phyloP scores from a whole-genome alignment of 2,329 filamentous ascomycete species.

The Paramyrothecium sp. region DNA sequence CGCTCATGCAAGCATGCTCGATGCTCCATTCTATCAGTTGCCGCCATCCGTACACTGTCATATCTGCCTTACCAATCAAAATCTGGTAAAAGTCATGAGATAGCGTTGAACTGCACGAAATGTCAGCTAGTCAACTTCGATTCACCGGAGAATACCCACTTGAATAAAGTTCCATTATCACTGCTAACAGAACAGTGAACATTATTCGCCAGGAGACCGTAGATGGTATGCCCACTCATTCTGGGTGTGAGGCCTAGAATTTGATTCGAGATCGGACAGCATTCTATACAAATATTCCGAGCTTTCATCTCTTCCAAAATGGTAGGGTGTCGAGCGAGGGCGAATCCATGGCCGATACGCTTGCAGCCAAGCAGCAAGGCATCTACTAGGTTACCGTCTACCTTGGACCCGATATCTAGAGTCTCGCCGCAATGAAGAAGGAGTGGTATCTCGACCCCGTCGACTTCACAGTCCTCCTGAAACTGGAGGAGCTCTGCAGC shows the following conservation, averaged over 20 bases:
- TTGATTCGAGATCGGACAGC: constrained; percentile 77
- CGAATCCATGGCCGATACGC: constrained; percentile 70
- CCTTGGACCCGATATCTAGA: constrained; percentile 60
- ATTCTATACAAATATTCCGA: constrained; percentile 67
- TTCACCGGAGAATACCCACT: constrained; percentile 12
- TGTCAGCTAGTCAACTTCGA: not conserved
- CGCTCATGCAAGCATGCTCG: constrained; percentile 54
- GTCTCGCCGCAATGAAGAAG: constrained; percentile 78
- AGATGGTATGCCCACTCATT: too few species aligned
- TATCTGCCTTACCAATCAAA: constrained; percentile 65
- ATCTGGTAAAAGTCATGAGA: constrained; percentile 78
- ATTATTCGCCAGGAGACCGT: too few species aligned
- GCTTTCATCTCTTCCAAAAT: constrained; percentile 65
- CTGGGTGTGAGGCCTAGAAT: too few species aligned
- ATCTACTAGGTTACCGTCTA: constrained; percentile 68
- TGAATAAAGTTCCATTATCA: constrained; percentile 74
- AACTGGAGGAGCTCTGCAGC: constrained; percentile 52
- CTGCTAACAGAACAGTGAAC: constrained; percentile 73
- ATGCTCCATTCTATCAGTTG: too few species aligned
- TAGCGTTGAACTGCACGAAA: constrained; percentile 60
- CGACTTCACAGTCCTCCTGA: constrained; percentile 49
- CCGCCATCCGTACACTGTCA: constrained; percentile 69
- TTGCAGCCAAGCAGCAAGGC: too few species aligned
- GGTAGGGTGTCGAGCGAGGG: constrained; percentile 63
- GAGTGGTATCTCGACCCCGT: constrained; percentile 62